Evolutionary conservation across 1,139 yeast genomes (phyloP), one percentile per base, ranked within the genome.

Genomic region (Yarrowia galli): DNA sequence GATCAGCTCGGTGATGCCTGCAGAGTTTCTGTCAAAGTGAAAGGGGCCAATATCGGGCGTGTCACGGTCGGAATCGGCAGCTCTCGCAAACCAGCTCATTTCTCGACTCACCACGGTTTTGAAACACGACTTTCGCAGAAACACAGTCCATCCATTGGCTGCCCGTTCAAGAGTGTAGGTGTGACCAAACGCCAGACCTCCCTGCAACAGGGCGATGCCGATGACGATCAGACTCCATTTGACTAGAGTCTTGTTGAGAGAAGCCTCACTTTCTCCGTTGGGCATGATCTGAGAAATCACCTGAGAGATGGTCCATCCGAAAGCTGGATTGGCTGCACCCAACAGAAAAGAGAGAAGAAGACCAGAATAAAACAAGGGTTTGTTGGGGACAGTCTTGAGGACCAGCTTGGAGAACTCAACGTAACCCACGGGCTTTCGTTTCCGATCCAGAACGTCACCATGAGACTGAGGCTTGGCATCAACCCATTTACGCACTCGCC

Each of bases 231-330:
- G 70, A 0, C 97, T 86, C 98, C 97, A 92, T 71, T 82, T 80
- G 1, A 85, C 65, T 46, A 87, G 75, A 40, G 81, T 81, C 67
- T 42, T 9, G 71, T 64, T 4, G 79, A 79, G 35, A 15, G 70
- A 65, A 1, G 61, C 25, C 8, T 28, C 43, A 5, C 49, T 61
- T 4, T 78, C 77, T 48, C 73, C 69, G 3, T 70, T 68, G 4
- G 78, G 76, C 13, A 80, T 69, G 15, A 78, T 74, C 0, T 75
- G 74, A 36, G 72, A 70, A n/a, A 93, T 78, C 8, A 93, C 79
- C 70, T 87, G 86, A 0, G 98, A 86, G 71, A 93, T 87, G 51
- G 89, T 84, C 74, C 78, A 92, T 0, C 98, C 90, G 71, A 95
- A 92, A 0, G 90, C 77, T 0, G 99, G 98, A 69, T 86, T 87